Conservation (phyloP, 176 grass and related monocot species). For the Triticum timopheevii region DNA sequence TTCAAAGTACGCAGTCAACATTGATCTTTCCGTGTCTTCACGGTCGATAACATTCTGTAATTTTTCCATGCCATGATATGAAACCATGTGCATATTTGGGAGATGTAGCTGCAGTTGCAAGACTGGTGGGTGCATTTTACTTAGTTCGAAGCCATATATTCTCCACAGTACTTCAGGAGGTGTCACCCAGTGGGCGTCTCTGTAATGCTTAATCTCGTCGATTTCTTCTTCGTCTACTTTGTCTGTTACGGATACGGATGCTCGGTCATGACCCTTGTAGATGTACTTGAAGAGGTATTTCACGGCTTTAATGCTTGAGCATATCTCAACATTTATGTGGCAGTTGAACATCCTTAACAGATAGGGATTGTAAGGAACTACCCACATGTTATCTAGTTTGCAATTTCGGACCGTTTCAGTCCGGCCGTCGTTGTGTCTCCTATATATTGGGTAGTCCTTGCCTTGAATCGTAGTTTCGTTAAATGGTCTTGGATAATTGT, state of each 20-base stretch:
- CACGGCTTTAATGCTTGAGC: background rate
- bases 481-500: background rate
- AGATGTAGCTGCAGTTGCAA: no score
- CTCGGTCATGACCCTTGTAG: background rate
- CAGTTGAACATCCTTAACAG: background rate
- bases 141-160: background rate
- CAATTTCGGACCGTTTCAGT: background rate
- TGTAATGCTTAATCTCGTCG: background rate
- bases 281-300: background rate
- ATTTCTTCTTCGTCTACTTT: background rate
- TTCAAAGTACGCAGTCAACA: no score
- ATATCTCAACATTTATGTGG: conserved; percentile 7
- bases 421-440: background rate
- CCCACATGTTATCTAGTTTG: background rate
- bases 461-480: background rate
- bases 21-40: no score
- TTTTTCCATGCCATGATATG: no score
- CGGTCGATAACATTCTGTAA: no score
- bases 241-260: background rate
- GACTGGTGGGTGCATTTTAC: background rate
- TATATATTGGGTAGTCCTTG: background rate
- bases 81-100: no score
- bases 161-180: background rate
- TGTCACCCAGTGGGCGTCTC: background rate
- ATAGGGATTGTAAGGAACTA: background rate